Base-by-base conservation (phyloP, 129 eudicot genomes). In the Flaveria linearis region DNA sequence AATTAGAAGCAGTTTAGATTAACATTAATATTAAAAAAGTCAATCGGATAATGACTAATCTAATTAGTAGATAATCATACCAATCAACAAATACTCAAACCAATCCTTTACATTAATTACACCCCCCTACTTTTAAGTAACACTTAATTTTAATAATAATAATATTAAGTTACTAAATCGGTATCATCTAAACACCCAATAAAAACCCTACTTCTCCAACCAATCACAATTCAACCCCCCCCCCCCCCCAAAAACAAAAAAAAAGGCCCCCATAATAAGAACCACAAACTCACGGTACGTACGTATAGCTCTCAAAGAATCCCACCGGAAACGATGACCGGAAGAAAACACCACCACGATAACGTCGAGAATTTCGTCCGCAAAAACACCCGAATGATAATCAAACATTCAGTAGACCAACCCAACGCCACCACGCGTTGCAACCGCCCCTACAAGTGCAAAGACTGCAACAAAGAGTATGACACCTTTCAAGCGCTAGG, bases 381-480 rank as follows among this genome's bases (percentile, higher is more conserved):
- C 3, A 17, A 11, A 75, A 75, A 75, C 78, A 0, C 69, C 0
- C 11, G 61, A 55, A 23, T 17, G 47, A 75, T 75, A 20, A 71
- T 68, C 14, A 0, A 45, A 11, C 49, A 62, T 9, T 36, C 52
- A 0, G 49, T 16, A 2, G 78, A 61, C 26, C 61, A 74, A 20
- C 78, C 78, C 26, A 45, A 16, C 11, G 11, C 60, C 8, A 9
- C 42, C 60, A 43, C 3, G 8, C 53, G 28, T 4, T 1, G 8
- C 55, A 4, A 2, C 2, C 61, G 49, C 15, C 7, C n/a, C 33
- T 75, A 75, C 71, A 75, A 75, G 60, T 75, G 71, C 57, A 75
- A 47, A 25, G 78, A 75, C 23, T 75, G 78, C 58, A 0, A 75
- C 71, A 75, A 75, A 1, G 71, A 75, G 71, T 75, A 75, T n/a